phyloP scores from a whole-genome alignment of 2,329 filamentous ascomycete species.

The Tolypocladium guangdongense region DNA sequence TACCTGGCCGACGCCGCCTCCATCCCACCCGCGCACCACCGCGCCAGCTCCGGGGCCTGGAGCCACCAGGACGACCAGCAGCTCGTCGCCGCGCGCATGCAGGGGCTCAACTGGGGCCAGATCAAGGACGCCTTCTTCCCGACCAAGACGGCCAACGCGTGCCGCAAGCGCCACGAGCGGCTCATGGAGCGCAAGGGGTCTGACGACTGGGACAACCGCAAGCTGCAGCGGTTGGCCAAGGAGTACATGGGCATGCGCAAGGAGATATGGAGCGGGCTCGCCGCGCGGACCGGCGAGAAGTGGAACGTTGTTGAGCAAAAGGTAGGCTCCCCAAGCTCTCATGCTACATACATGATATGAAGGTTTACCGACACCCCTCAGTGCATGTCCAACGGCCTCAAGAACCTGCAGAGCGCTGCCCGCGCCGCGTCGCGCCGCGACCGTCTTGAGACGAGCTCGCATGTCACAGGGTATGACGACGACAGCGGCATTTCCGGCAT shows the following conservation, averaged over 20 bases:
- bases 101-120: slow-evolving; percentile 73
- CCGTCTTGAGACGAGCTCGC: slow-evolving; percentile 36
- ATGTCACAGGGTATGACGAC: slow-evolving; percentile 46
- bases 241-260: slow-evolving; percentile 72
- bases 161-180: slow-evolving; percentile 79
- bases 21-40: slow-evolving; percentile 36
- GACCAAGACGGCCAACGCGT: slow-evolving; percentile 69
- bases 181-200: slow-evolving; percentile 65
- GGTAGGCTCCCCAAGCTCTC: slow-evolving; percentile 26
- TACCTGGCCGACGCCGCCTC: slow-evolving; percentile 23
- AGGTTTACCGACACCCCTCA: slow-evolving; percentile 4
- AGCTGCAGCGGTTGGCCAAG: slow-evolving; percentile 62
- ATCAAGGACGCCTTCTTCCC: slow-evolving; percentile 71
- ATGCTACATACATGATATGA: not conserved
- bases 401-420: slow-evolving; percentile 63
- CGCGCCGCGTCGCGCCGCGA: slow-evolving; percentile 56
- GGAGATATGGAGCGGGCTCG: slow-evolving; percentile 72
- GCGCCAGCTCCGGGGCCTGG: slow-evolving; percentile 59
- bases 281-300: slow-evolving; percentile 67
- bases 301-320: slow-evolving; percentile 61
- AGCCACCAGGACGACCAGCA: slow-evolving; percentile 62
- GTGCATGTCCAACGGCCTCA: slow-evolving; percentile 78
- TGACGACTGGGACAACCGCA: slow-evolving; percentile 69
- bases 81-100: slow-evolving; percentile 59
- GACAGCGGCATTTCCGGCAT: slow-evolving; percentile 60